Evolutionary conservation across 2,329 filamentous ascomycete genomes (phyloP), one percentile per base, ranked within the genome.

Genomic region (Anthostomella pinea): DNA sequence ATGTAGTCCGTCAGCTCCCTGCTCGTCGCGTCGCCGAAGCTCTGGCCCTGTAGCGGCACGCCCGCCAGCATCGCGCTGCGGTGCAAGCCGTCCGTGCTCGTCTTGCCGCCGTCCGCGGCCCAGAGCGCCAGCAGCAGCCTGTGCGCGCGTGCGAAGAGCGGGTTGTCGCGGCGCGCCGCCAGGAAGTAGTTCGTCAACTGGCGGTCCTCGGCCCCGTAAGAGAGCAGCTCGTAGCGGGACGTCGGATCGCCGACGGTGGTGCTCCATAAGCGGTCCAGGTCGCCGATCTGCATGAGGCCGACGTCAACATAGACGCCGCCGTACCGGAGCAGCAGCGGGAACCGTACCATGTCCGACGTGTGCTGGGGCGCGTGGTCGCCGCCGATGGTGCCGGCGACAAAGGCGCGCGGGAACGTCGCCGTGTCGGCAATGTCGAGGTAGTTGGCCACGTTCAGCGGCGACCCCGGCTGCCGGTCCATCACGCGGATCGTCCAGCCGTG

Each of bases 271-370:
- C 60, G 51, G 49, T 80, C 68, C 3, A 80, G 45, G 54, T 79
- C 73, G 6, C 75, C 75, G 41, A 80, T 77, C 39, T 73, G 70
- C 42, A 79, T 63, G 43, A 77, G 53, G 0, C 76, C 75, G 0
- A 75, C 75, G 45, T 80, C 76, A 1, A 73, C 68, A 47, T 79
- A 81, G 1, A 79, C 65, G 18, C 76, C 77, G 30, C 77, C 76
- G 45, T 79, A 75, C 36, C 59, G 66, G 8, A 77, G 61, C n/a
- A 81, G 56, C 9, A 79, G 59, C 3, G 77, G 76, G 47, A 64
- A 78, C 1, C 76, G 69, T 3, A 80, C 71, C 2, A 81, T 68
- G 41, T 81, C 77, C 0, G 74, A 77, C 0, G 65, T 72, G 49
- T 79, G 75, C 48, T 79, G 75, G 3, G 60, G 56, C 0, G 66